Evolutionary conservation across 2,329 filamentous ascomycete genomes (phyloP), one percentile per base, ranked within the genome.

Genomic region (Beauveria rudraprayagi): DNA sequence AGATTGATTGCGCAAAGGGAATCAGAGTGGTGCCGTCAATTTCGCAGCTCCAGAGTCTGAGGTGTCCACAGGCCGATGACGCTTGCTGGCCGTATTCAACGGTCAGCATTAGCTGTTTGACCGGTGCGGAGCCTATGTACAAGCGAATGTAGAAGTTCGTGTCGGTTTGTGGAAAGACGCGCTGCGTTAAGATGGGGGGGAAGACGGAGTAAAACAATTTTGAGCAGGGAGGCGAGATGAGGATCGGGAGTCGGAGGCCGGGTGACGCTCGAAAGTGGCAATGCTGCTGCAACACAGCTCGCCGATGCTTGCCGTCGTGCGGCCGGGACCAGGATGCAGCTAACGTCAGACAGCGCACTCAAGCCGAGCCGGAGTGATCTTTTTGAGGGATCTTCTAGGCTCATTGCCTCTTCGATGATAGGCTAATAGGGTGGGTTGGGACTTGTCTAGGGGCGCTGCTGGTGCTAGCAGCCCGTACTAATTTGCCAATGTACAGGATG

Each of bases 251-350:
- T 54, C 58, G 50, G 48, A 50, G 56, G 57, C 9, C 57, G 40
- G 40, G 50, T 60, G 48, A 60, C 48, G 48, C 17, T 46, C 24
- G 1, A 37, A 30, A 10, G 28, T 59, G 17, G 37, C 43, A 51
- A 41, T 51, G 19, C 40, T 60, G 41, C 26, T 26, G 40, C 50
- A 46, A 8, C 37, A 43, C 50, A 24, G 43, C 22, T 34, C 34
- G 60, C 60, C 60, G 60, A 56, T 51, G 60, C 52, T 61, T 51
- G 60, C 60, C 60, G 60, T 30, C 1, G 11, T 37, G 34, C 34
- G 34, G 11, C 34, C 11, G 34, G 11, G 22, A 37, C 26, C 30
- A 48, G 28, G 40, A 22, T 26, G 10, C 34, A 37, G 40, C 26
- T n/a, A 28, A 55, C 19, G 58, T 60, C 41, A 60, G 58, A 46